These are phyloP conservation scores for Populus hybrid DNA, from an alignment of 441 rosid genomes.

Conservation along the genomic window DNA sequence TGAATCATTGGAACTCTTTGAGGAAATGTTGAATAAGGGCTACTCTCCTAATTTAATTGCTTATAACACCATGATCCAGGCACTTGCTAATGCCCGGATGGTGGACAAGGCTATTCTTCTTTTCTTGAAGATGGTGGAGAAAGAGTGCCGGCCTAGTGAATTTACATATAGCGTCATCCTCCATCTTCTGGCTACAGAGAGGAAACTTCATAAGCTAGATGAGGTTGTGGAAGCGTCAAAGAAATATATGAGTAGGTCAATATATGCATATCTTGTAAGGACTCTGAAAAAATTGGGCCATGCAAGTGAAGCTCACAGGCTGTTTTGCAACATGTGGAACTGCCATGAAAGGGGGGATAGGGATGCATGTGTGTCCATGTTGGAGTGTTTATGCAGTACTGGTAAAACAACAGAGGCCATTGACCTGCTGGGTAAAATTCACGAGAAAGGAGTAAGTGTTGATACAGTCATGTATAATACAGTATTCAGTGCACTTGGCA, in stretches of 20 bases:
- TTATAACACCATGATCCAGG: constrained; percentile 79
- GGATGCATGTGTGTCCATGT: constrained; percentile 65
- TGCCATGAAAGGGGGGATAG: constrained; percentile 76
- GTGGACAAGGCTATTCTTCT: constrained; percentile 42
- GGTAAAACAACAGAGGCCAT: constrained; percentile 84
- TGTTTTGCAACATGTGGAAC: constrained; percentile 93
- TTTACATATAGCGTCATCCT: constrained; percentile 68
- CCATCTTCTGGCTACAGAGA: constrained; percentile 59
- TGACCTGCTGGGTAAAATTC: constrained; percentile 65
- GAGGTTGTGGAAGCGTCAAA: constrained; percentile 65
- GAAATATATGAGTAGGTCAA: constrained; percentile 62
- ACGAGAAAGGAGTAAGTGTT: constrained; percentile 62
- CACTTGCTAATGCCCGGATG: constrained; percentile 59
- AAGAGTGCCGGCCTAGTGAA: constrained; percentile 65
- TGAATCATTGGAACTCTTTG: constrained; percentile 58
- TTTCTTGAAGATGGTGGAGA: constrained; percentile 65
- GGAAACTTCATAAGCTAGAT: constrained; percentile 66
- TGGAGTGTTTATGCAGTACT: constrained; percentile 69
- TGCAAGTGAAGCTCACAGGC: constrained; percentile 78
- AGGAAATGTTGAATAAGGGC: constrained; percentile 65
- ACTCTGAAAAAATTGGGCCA: constrained; percentile 73
- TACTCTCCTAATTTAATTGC: constrained; percentile 55
- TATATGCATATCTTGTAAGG: constrained; percentile 71
- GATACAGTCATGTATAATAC: constrained; percentile 78
- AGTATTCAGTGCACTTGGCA: constrained; percentile 70